A percentile compares a stretch with the other conserved stretches of the same genome.
phyloP scores from a whole-genome alignment of 1,284 basidiomycete species.

The Leccinum fuscescens region DNA sequence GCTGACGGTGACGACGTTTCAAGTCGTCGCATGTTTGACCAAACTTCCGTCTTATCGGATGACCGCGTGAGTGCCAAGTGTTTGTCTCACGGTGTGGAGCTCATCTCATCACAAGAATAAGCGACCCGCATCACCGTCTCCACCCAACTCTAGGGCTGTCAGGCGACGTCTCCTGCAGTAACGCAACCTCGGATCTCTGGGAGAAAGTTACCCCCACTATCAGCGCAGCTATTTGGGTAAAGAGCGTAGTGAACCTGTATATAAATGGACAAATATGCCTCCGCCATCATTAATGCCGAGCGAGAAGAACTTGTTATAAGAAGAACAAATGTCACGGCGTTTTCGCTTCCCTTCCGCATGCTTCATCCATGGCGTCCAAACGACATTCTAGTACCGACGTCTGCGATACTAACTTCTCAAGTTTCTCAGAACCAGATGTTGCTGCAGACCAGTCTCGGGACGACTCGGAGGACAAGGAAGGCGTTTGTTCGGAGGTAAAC shows the following conservation, averaged over 20 bases:
- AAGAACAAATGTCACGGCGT: conserved; percentile 1
- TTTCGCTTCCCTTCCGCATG: conserved; percentile 4
- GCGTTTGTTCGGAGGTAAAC: conserved; percentile 5
- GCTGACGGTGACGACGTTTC: background rate
- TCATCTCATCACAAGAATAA: conserved; percentile 17
- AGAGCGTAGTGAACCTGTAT: conserved; percentile 7
- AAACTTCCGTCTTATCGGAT: conserved; percentile 8
- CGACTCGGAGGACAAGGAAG: conserved; percentile 6
- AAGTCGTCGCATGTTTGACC: conserved; percentile 19
- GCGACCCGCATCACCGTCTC: conserved; percentile 13
- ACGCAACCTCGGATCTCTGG: background rate
- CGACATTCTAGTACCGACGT: conserved; percentile 3
- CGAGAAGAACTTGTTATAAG: conserved; percentile 1
- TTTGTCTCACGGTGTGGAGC: conserved; percentile 1
- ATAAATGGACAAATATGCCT: conserved; percentile 2
- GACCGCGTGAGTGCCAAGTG: conserved; percentile 15
- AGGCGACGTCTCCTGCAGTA: conserved; percentile 18
- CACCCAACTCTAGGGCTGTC: conserved; percentile 2
- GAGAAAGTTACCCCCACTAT: background rate
- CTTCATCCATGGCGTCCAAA: conserved; percentile 19
- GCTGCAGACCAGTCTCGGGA: conserved; percentile 1
- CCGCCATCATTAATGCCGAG: background rate
- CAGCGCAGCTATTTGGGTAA: background rate
- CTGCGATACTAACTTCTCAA: conserved; percentile 7
- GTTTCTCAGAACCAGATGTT: background rate